phyloP scores from a whole-genome alignment of 306 rosid species.

The Cicer yamashitae region DNA sequence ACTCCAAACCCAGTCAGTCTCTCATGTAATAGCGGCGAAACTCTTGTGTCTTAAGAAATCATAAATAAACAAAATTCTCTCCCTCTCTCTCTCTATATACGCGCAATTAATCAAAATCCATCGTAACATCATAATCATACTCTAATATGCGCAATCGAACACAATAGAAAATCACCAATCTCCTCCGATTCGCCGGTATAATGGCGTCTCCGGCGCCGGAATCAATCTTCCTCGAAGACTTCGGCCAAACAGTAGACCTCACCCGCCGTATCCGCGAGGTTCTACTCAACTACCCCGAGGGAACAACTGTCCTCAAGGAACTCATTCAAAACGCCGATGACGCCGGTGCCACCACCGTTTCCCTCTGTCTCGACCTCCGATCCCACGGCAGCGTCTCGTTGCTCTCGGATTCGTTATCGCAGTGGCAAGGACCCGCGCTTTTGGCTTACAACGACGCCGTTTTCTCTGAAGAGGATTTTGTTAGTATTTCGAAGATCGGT shows the following conservation, averaged over 20 bases:
- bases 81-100: neutral
- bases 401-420: slow-evolving; percentile 67
- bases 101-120: neutral
- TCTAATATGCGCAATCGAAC: slow-evolving; percentile 28
- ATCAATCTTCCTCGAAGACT: slow-evolving; percentile 84
- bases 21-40: neutral
- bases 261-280: slow-evolving; percentile 97
- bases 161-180: slow-evolving; percentile 25
- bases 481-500: slow-evolving; percentile 90
- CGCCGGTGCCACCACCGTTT: slow-evolving; percentile 90
- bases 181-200: slow-evolving; percentile 25
- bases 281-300: slow-evolving; percentile 93
- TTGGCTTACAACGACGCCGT: slow-evolving; percentile 86
- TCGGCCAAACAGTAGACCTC: slow-evolving; percentile 96
- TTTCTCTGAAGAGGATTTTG: slow-evolving; percentile 89
- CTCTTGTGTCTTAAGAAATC: neutral
- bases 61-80: neutral
- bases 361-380: slow-evolving; percentile 86
- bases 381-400: slow-evolving; percentile 63
- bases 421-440: slow-evolving; percentile 93
- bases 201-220: slow-evolving; percentile 63
- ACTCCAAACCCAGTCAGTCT: neutral
- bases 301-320: slow-evolving; percentile 95
- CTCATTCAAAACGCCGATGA: slow-evolving; percentile 96
- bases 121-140: neutral